These are phyloP conservation scores for Euphorbia celastroides DNA, from an alignment of 441 rosid species.

Conservation along the genomic window DNA sequence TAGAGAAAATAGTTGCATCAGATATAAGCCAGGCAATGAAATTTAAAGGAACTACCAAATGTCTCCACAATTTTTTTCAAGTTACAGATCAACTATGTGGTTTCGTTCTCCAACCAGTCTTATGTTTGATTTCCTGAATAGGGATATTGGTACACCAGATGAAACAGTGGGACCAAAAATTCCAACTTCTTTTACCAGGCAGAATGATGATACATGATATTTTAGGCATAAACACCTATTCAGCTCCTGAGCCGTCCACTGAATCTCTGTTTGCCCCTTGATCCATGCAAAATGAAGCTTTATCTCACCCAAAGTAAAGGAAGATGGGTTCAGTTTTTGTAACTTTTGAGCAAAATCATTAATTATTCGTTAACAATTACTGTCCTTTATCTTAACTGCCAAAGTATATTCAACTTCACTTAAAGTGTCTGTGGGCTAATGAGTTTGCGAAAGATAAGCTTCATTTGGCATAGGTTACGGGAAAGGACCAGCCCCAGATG, in stretches of 20 bases:
- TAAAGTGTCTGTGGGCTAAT: too few species aligned
- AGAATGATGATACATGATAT: background rate
- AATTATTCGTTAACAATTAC: background rate
- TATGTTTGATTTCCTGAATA: background rate
- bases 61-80: background rate
- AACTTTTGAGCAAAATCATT: background rate
- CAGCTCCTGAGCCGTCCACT: background rate
- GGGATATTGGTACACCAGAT: background rate
- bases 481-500: background rate
- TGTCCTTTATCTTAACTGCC: background rate
- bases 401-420: background rate
- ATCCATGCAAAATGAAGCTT: background rate
- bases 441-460: background rate
- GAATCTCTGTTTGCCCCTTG: background rate
- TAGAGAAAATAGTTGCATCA: background rate
- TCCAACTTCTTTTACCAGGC: background rate
- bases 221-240: background rate
- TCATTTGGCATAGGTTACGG: background rate
- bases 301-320: background rate
- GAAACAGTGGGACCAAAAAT: conserved; percentile 3
- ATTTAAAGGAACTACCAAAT: background rate
- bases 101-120: background rate
- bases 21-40: background rate
- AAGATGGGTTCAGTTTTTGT: background rate
- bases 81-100: background rate